phyloP scores from a whole-genome alignment of 2,329 filamentous ascomycete species.

The Anthostomella pinea region DNA sequence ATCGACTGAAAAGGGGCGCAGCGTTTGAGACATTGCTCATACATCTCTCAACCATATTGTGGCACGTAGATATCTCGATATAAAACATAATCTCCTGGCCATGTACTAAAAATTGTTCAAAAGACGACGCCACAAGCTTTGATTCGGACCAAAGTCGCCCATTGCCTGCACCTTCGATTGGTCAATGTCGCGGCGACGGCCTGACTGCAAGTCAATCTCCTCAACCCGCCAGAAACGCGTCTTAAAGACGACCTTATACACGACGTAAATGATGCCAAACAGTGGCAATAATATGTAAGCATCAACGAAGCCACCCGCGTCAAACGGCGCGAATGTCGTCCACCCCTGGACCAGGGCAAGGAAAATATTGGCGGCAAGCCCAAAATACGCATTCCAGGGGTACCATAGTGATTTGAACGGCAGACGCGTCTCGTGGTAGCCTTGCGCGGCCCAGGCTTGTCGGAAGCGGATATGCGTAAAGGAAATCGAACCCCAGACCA shows the following conservation, averaged over 20 bases:
- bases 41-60: no score
- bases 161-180: conserved; percentile 35
- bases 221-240: conserved; percentile 48
- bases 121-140: conserved; percentile 43
- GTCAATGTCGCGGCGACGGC: conserved; percentile 54
- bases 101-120: conserved; percentile 39
- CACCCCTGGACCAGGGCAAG: conserved; percentile 61
- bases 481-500: conserved; percentile 69
- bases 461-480: conserved; percentile 72
- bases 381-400: conserved; percentile 59
- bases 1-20: no score
- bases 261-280: conserved; percentile 55
- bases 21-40: no score
- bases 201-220: conserved; percentile 56
- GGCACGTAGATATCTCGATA: no score
- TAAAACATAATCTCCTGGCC: not conserved
- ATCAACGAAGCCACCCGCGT: conserved; percentile 58
- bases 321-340: conserved; percentile 57
- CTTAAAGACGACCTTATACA: conserved; percentile 53
- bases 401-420: conserved; percentile 55
- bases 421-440: conserved; percentile 50
- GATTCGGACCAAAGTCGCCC: conserved; percentile 22
- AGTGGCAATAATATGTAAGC: conserved; percentile 61
- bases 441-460: conserved; percentile 58
- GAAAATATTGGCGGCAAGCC: conserved; percentile 55